Percentiles rank a stretch among this genome's conserved stretches.
Evolutionary conservation across 495 filamentous ascomycete genomes (phyloP).

Genomic region (Margaritispora aquatica): DNA sequence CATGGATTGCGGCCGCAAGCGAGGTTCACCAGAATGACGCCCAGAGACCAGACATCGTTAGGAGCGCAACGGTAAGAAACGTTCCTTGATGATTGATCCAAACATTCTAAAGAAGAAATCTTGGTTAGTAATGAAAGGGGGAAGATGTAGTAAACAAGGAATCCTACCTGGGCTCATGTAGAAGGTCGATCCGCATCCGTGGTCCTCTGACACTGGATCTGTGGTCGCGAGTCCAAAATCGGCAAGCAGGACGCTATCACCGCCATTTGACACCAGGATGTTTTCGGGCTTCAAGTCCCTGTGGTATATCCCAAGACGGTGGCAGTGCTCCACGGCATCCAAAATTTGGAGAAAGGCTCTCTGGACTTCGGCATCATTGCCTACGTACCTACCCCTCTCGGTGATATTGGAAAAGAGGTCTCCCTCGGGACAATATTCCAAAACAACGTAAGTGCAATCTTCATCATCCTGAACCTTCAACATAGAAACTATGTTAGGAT

Average conservation of each 20-base stretch:
- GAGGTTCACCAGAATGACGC: conserved; percentile 95
- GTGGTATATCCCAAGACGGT: conserved; percentile 91
- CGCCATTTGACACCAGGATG: conserved; percentile 83
- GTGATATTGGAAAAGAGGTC: conserved; percentile 97
- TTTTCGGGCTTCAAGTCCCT: conserved; percentile 98
- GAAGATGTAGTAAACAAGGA: conserved; percentile 12
- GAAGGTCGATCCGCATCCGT: conserved; percentile 97
- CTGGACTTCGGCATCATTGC: conserved; percentile 85
- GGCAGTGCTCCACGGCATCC: conserved; percentile 96
- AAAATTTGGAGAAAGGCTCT: conserved; percentile 90
- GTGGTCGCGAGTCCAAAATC: conserved; percentile 94
- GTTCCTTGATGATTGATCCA: conserved; percentile 73
- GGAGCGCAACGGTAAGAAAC: conserved; percentile 86
- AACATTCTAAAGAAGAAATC: conserved; percentile 64
- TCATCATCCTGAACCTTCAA: conserved; percentile 87
- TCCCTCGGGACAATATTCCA: conserved; percentile 96
- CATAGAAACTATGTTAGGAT: conserved; percentile 91
- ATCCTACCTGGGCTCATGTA: conserved; percentile 97
- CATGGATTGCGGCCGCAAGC: conserved; percentile 98
- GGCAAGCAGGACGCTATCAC: conserved; percentile 87
- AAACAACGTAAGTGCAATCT: conserved; percentile 93
- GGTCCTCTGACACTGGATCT: conserved; percentile 80
- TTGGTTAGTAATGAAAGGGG: conserved; percentile 18
- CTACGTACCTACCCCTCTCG: conserved; percentile 85
- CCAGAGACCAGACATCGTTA: conserved; percentile 97